Conservation (phyloP, 1,139 yeast species). For the Ogataea hybrid region DNA sequence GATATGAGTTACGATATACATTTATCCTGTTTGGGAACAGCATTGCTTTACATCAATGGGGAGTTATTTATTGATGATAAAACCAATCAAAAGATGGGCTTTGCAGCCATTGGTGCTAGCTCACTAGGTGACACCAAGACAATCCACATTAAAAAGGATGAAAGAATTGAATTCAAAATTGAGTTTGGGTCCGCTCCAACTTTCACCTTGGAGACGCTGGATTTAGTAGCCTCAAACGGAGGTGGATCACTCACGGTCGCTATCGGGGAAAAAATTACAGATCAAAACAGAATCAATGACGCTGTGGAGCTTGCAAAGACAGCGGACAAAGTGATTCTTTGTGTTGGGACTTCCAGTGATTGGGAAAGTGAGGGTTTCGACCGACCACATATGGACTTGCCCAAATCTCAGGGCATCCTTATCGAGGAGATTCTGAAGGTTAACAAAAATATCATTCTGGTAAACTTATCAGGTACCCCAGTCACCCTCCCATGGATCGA, state of each 20-base stretch:
- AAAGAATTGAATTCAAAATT: slow-evolving; percentile 42
- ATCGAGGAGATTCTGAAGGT: slow-evolving; percentile 45
- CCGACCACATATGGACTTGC: slow-evolving; percentile 43
- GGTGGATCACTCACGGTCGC: slow-evolving; percentile 43
- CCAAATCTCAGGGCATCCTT: slow-evolving; percentile 48
- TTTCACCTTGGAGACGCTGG: slow-evolving; percentile 30
- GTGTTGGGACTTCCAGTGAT: slow-evolving; percentile 45
- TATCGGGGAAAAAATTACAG: slow-evolving; percentile 24
- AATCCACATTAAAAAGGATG: slow-evolving; percentile 40
- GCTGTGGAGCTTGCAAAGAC: slow-evolving; percentile 44
- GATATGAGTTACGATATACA: slow-evolving; percentile 53
- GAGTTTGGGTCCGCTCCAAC: slow-evolving; percentile 56
- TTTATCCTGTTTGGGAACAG: slow-evolving; percentile 51
- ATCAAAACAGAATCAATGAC: slow-evolving; percentile 35
- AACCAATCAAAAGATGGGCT: slow-evolving; percentile 49
- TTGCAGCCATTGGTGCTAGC: slow-evolving; percentile 50
- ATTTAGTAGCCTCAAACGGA: slow-evolving; percentile 37
- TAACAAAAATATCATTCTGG: slow-evolving; percentile 51
- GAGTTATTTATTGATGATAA: slow-evolving; percentile 55
- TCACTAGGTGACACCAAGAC: slow-evolving; percentile 46
- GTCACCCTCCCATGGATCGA: slow-evolving; percentile 58
- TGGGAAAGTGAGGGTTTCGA: slow-evolving; percentile 56
- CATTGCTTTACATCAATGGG: slow-evolving; percentile 49
- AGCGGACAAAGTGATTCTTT: slow-evolving; percentile 48
- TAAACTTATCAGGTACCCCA: slow-evolving; percentile 63